phyloP scores from a whole-genome alignment of 345 rosid species.

The Sonneratia alba region DNA sequence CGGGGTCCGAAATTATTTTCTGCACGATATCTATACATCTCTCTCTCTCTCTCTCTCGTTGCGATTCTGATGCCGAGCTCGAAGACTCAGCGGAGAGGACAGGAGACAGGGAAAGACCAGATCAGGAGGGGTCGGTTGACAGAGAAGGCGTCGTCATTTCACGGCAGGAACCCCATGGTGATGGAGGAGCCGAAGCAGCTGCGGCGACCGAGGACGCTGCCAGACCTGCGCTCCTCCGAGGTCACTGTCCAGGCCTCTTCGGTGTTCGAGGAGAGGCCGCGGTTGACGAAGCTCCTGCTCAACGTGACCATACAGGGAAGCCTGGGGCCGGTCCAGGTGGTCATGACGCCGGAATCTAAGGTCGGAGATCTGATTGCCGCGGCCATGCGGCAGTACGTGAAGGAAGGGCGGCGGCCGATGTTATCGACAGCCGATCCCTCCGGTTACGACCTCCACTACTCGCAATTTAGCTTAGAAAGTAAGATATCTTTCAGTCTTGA shows the following conservation, averaged over 20 bases:
- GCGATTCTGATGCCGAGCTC: slow-evolving; percentile 34
- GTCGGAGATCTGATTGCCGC: slow-evolving; percentile 53
- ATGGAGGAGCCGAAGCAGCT: slow-evolving; percentile 27
- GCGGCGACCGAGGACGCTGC: slow-evolving; percentile 57
- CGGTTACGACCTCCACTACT: slow-evolving; percentile 77
- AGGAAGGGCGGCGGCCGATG: slow-evolving; percentile 79
- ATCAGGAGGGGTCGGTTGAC: slow-evolving; percentile 23
- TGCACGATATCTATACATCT: no score
- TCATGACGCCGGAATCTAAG: slow-evolving; percentile 57
- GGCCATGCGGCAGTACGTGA: slow-evolving; percentile 43
- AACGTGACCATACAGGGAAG: slow-evolving; percentile 87
- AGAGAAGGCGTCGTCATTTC: slow-evolving; percentile 62
- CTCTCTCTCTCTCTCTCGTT: no score
- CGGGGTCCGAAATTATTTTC: no score
- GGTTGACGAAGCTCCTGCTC: slow-evolving; percentile 68
- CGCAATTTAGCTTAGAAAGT: slow-evolving; percentile 95
- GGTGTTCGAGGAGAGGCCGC: slow-evolving; percentile 20
- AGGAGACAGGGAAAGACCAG: slow-evolving; percentile 47
- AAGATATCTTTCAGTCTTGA: slow-evolving; percentile 10
- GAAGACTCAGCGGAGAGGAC: slow-evolving; percentile 42
- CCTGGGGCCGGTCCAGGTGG: slow-evolving; percentile 66
- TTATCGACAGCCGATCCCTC: slow-evolving; percentile 31
- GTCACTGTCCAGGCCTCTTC: slow-evolving; percentile 7
- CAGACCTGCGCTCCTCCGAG: slow-evolving; percentile 34
- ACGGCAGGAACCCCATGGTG: slow-evolving; percentile 31